Evolutionary conservation across 2,329 filamentous ascomycete genomes (phyloP), one percentile per base, ranked within the genome.

Genomic region (Penicillium sp.): DNA sequence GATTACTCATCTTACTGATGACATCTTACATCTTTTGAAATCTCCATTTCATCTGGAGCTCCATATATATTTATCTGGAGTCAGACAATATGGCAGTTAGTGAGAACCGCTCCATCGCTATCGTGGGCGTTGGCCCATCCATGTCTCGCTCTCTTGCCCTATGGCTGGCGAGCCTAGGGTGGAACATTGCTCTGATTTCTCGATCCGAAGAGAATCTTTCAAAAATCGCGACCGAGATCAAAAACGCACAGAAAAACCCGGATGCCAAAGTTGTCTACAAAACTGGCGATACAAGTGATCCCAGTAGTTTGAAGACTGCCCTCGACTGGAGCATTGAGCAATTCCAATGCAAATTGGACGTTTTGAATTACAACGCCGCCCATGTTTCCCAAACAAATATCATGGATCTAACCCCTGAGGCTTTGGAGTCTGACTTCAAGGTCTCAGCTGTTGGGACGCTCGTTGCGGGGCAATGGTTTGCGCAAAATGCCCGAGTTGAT

Each of bases 111-210:
- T 21, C 29, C n/a, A 42, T 50, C 33, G 27, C 27, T 19, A 52
- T 50, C 42, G 42, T 46, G 47, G 27, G 53, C 39, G 27, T 46
- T 46, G 19, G 53, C 51, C 35, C 52, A 37, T 42, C 27, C 39
- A 52, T 58, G 39, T 37, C 37, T 3, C 46, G 56, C 3, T 55
- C 52, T 11, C 54, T 58, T 43, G 56, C 48, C 16, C 33, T 50
- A 14, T 50, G 48, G 48, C 48, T 50, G 4, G 48, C 48, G 9
- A 42, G 31, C 13, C 3, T 42, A 10, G 44, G 44, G 7, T 47
- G 25, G 44, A 47, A 47, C 25, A 47, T 21, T n/a, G 44, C 44
- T 4, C 25, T 47, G 3, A 27, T 47, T 11, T 47, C 39, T 21
- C 39, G 39, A 11, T 23, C 39, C 4, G 19, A 42, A 23, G 19